Percentiles rank a stretch among this genome's conserved stretches.
phyloP scores from a whole-genome alignment of 345 rosid genomes.

The sweet orange (Citrus sinensis) region DNA sequence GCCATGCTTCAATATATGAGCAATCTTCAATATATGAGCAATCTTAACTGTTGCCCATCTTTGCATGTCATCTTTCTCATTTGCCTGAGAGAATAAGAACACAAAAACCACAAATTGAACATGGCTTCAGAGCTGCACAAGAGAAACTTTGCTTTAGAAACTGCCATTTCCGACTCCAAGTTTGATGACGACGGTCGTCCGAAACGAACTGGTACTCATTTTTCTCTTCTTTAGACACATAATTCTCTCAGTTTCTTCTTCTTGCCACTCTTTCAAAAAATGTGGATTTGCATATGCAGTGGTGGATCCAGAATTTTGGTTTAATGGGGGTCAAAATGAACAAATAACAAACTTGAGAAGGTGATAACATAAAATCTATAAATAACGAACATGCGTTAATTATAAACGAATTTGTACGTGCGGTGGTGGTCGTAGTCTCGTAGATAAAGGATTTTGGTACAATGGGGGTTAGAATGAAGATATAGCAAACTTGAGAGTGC shows the following conservation, averaged over 20 bases:
- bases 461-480: no score
- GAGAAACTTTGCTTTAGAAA: slow-evolving; percentile 30
- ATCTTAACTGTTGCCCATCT: background rate
- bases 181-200: slow-evolving; percentile 71
- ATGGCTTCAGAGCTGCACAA: slow-evolving; percentile 31
- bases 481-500: no score
- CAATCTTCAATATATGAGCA: background rate
- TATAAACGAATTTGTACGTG: background rate
- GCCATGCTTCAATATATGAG: background rate
- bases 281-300: background rate
- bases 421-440: background rate
- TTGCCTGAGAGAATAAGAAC: background rate
- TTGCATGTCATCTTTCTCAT: background rate
- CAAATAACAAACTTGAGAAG: background rate
- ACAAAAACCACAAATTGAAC: background rate
- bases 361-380: background rate
- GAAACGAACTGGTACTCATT: slow-evolving; percentile 55
- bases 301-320: background rate
- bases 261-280: background rate
- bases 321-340: background rate
- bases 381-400: background rate
- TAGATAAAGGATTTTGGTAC: no score
- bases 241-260: background rate
- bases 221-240: background rate
- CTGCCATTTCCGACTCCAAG: slow-evolving; percentile 26